These are phyloP conservation scores for Priceomyces fermenticarens DNA, from an alignment of 805 yeast species.

Conservation along the genomic window DNA sequence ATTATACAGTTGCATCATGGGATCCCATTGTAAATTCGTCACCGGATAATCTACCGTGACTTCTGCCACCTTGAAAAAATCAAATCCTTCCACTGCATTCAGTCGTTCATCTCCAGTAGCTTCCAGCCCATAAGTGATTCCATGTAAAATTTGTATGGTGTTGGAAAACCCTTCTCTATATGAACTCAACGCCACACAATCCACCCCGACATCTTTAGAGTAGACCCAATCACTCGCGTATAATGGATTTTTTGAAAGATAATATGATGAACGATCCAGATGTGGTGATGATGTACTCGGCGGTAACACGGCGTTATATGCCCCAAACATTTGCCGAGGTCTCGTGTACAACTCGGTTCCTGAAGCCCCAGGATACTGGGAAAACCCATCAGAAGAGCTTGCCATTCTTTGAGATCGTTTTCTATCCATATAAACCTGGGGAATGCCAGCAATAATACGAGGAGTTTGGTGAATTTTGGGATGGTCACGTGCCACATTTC, in stretches of 20 bases:
- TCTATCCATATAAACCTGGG: slow-evolving; percentile 8
- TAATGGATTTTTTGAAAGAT: slow-evolving; percentile 7
- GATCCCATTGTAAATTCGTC: slow-evolving; percentile 74
- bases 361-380: slow-evolving; percentile 4
- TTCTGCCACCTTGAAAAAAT: slow-evolving; percentile 50
- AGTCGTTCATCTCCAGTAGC: slow-evolving; percentile 9
- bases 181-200: slow-evolving; percentile 65
- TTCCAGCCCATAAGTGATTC: slow-evolving; percentile 23
- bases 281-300: slow-evolving; percentile 6
- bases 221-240: slow-evolving; percentile 32
- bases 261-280: slow-evolving; percentile 5
- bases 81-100: slow-evolving; percentile 27
- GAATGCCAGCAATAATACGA: background rate
- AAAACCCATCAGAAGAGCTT: slow-evolving; percentile 9
- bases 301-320: slow-evolving; percentile 11
- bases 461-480: background rate
- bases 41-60: slow-evolving; percentile 61
- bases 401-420: slow-evolving; percentile 9
- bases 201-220: slow-evolving; percentile 25
- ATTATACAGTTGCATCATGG: slow-evolving; percentile 36
- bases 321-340: slow-evolving; percentile 9
- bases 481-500: slow-evolving; percentile 4
- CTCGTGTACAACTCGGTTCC: slow-evolving; percentile 7
- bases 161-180: slow-evolving; percentile 77
- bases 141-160: slow-evolving; percentile 51